Base-by-base conservation (phyloP, 1,139 yeast genomes). In the Casaregolazyma suthepensis region DNA sequence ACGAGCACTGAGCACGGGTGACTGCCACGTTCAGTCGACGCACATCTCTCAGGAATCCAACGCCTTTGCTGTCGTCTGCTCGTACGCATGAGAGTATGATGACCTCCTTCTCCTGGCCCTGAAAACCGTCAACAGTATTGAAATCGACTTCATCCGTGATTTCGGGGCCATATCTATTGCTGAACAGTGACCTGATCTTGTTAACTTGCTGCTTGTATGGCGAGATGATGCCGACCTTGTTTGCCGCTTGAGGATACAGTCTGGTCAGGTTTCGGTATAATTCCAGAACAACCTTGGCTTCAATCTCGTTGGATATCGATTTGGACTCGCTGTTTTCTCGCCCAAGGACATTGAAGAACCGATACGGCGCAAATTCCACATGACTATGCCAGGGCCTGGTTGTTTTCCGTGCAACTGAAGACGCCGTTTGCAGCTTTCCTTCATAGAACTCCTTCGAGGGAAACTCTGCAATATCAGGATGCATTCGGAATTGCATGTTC, bases 401-500 rank as follows among this genome's bases (percentile, higher is more conserved):
- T 26, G 87, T 88, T 43, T 76, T 65, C 15, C 66, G 71, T 2
- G 71, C 76, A 85, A 91, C 87, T 19, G 76, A 76, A 0, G 80
- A 82, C 1, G 97, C 99, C 70, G 90, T 94, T 50, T 78, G 72
- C 54, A 94, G 77, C 54, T 75, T 77, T 1, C 89, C 84, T 5
- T 80, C 66, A 64, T 94, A 94, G 67, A 94, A 94, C 64, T 88
- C 88, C 13, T 72, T 66, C 45, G 96, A 87, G 1, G 99, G 99
- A 67, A 94, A 94, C 53, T 64, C 69, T 18, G 98, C 87, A 51
- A 94, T 94, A 12, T 78, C 82, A 0, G 99, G 97, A 69, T 94
- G 96, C 99, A 94, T 94, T 73, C 99, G 93, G 68, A 93, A 94
- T 66, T 94, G 99, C n/a, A 89, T 93, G 68, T 93, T 85, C 63